Evolutionary conservation across 768 basidiomycete genomes (phyloP), one percentile per base, ranked within the genome.

Genomic region (Ramaria sp.): DNA sequence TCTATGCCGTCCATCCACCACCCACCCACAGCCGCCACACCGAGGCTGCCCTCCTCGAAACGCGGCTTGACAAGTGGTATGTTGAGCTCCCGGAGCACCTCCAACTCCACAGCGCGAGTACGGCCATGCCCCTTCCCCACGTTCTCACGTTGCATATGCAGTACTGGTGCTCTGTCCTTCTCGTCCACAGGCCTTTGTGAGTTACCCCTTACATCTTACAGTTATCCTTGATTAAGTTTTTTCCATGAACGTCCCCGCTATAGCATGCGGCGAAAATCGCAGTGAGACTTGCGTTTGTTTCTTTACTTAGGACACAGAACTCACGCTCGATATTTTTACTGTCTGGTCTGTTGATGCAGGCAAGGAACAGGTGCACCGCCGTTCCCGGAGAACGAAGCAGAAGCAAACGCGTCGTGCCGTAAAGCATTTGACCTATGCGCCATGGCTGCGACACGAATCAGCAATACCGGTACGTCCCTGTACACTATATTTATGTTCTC

Each of bases 111-210:
- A 67, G 77, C 34, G 68, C 75, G 12, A 22, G n/a, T 22, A 41
- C 13, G 18, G 15, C 38, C 36, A 18, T 55, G 8, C 83, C 83
- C 8, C 75, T 82, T 3, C 82, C 87, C 1, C 78, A 82, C 51
- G 73, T 88, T 24, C 64, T 88, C 28, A 74, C 79, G 44, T 68
- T 89, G 39, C 84, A 90, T 60, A 73, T 86, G 54, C 74, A 85
- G 58, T 89, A 90, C 64, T 86, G 85, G 79, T 79, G 78, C 6
- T 74, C 84, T 16, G 81, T 89, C 4, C 70, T 90, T 12, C 69
- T 90, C 36, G 71, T 89, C 37, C 78, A 89, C 65, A 76, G 88
- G 50, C 85, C 84, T 15, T 90, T 88, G 87, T 88, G 66, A 74
- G 87, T 75, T 15, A 16, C 41, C 48, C 27, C 56, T 36, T 4